These are phyloP conservation scores for Termitomyces sp. DNA, from an alignment of 768 basidiomycete species.

Conservation along the genomic window DNA sequence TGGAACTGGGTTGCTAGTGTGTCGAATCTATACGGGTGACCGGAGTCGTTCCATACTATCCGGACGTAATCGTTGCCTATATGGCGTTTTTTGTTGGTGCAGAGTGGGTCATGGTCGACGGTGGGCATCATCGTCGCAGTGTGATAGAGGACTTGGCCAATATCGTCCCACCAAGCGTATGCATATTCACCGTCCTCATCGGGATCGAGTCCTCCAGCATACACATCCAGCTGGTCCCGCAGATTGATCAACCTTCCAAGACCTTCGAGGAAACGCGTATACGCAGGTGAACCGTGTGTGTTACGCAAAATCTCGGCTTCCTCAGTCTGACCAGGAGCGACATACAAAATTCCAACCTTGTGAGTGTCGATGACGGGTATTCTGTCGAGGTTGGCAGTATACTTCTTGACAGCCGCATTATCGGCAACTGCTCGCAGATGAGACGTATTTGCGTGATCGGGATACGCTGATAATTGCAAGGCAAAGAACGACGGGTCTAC, in stretches of 20 bases:
- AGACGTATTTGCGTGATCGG: slow-evolving; percentile 36
- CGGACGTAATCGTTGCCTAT: slow-evolving; percentile 97
- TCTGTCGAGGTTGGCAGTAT: slow-evolving; percentile 69
- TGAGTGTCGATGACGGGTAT: slow-evolving; percentile 97
- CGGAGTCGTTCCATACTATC: slow-evolving; percentile 98
- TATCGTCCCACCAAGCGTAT: slow-evolving; percentile 99
- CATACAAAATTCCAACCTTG: slow-evolving; percentile 95
- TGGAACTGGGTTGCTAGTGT: slow-evolving; percentile 93
- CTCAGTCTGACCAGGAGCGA: slow-evolving; percentile 83
- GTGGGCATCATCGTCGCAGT: slow-evolving; percentile 98
- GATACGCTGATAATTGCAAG: slow-evolving; percentile 77
- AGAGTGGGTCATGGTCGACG: slow-evolving; percentile 59
- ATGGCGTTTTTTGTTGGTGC: slow-evolving; percentile 87
- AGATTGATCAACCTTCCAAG: slow-evolving; percentile 86
- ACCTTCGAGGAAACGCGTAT: slow-evolving; percentile 89
- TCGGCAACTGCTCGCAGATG: slow-evolving; percentile 47
- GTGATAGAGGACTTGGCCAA: slow-evolving; percentile 92
- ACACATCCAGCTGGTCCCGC: slow-evolving; percentile 87
- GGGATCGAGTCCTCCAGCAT: slow-evolving; percentile 87
- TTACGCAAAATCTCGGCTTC: slow-evolving; percentile 89
- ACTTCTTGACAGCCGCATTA: slow-evolving; percentile 49
- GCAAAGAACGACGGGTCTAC: slow-evolving; percentile 85
- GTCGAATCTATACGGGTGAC: slow-evolving; percentile 84
- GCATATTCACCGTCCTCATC: slow-evolving; percentile 95
- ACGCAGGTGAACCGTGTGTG: slow-evolving; percentile 90